These are phyloP conservation scores for Phytophthora melonis DNA, from an alignment of 352 stramenopile species.

Conservation along the genomic window DNA sequence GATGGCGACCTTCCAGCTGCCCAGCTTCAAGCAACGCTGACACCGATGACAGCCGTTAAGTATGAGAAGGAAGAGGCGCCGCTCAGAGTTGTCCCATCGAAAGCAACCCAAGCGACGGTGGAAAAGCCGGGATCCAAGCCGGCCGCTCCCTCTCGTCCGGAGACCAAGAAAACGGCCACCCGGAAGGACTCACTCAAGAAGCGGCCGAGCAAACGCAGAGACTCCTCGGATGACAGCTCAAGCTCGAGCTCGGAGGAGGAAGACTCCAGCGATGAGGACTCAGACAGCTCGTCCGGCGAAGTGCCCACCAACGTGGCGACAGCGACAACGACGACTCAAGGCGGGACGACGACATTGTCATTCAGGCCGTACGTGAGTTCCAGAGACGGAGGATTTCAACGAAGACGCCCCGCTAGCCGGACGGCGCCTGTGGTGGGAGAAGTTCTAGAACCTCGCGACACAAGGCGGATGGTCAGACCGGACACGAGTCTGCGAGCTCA, in stretches of 20 bases:
- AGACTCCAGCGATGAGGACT: background rate
- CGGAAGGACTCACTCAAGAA: background rate
- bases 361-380: background rate
- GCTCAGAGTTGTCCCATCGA: background rate
- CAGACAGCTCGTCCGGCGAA: background rate
- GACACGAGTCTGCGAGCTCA: background rate
- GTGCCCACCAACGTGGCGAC: background rate
- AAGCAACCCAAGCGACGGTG: background rate
- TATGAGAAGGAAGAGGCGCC: too few relatives aligned
- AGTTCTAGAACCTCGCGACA: background rate
- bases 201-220: background rate
- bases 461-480: constrained; percentile 2
- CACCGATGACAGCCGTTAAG: too few relatives aligned
- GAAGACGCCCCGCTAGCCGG: background rate
- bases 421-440: background rate
- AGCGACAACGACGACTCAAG: background rate
- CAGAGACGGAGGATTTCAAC: background rate
- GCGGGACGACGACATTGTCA: background rate
- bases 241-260: background rate
- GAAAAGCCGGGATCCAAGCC: background rate
- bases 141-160: background rate
- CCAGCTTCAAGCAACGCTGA: too few relatives aligned
- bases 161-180: background rate
- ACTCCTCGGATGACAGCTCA: background rate
- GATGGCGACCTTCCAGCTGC: too few relatives aligned